Percentiles rank a stretch among this genome's conserved stretches.
Conservation (phyloP, 1,139 yeast genomes). For the Pichia sp. region DNA sequence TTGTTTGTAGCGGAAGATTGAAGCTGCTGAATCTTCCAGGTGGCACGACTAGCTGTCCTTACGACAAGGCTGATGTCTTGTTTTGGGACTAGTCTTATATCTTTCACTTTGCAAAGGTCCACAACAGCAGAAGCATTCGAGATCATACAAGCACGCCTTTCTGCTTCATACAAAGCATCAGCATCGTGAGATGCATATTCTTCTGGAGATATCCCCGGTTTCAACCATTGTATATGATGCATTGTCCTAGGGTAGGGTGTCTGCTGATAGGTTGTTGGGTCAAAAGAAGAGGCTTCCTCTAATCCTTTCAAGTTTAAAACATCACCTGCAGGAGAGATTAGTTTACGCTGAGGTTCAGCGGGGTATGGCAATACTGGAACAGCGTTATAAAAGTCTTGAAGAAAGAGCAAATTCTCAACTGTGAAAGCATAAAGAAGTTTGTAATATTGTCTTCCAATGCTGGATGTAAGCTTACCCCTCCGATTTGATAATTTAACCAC, state of each 20-base stretch:
- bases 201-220: conserved; percentile 31
- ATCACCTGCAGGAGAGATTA: conserved; percentile 31
- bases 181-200: conserved; percentile 50
- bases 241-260: conserved; percentile 37
- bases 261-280: conserved; percentile 27
- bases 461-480: conserved; percentile 39
- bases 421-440: conserved; percentile 62
- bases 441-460: conserved; percentile 43
- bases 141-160: conserved; percentile 55
- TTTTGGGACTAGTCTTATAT: conserved; percentile 34
- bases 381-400: conserved; percentile 51
- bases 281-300: conserved; percentile 17
- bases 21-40: conserved; percentile 38
- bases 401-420: conserved; percentile 56
- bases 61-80: conserved; percentile 34
- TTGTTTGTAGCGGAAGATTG: conserved; percentile 10
- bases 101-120: conserved; percentile 50
- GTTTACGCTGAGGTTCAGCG: conserved; percentile 32
- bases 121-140: conserved; percentile 57
- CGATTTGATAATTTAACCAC: conserved; percentile 54
- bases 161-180: conserved; percentile 57
- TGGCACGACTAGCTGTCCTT: conserved; percentile 37
- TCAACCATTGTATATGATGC: conserved; percentile 62
- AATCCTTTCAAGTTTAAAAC: conserved; percentile 24
- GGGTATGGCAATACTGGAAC: conserved; percentile 48